Conservation (phyloP, 1,139 yeast species). For the Saccharomyces hybrid region DNA sequence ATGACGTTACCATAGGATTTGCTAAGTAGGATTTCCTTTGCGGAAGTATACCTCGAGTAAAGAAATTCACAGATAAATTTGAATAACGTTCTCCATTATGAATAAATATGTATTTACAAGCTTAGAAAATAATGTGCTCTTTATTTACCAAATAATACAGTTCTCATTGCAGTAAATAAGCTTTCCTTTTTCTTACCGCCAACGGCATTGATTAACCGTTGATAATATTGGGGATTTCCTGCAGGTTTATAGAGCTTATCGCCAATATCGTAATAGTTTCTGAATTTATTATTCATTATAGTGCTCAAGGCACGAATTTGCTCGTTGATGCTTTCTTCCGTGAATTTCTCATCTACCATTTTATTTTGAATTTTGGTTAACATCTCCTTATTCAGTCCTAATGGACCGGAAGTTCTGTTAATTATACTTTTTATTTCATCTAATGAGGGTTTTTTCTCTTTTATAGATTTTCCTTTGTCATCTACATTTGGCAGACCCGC, state of each 20-base stretch:
- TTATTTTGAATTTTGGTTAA: slow-evolving; percentile 36
- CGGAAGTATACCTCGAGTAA: background rate
- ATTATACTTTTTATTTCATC: slow-evolving; percentile 32
- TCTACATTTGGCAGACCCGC: slow-evolving; percentile 34
- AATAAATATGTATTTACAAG: slow-evolving; percentile 4
- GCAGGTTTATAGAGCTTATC: slow-evolving; percentile 66
- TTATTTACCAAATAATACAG: slow-evolving; percentile 62
- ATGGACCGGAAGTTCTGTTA: slow-evolving; percentile 30
- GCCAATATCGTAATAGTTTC: slow-evolving; percentile 54
- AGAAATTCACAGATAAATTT: background rate
- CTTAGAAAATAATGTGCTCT: background rate
- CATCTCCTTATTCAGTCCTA: slow-evolving; percentile 29
- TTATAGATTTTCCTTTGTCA: slow-evolving; percentile 21
- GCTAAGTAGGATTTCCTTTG: background rate
- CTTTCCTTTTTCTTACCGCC: slow-evolving; percentile 69
- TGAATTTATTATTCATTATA: slow-evolving; percentile 55
- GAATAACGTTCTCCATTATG: background rate
- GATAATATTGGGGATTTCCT: slow-evolving; percentile 77
- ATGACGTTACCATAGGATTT: slow-evolving; percentile 1
- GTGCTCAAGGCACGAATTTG: slow-evolving; percentile 55
- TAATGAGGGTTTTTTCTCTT: slow-evolving; percentile 29
- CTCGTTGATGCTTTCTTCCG: slow-evolving; percentile 48
- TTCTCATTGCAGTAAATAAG: slow-evolving; percentile 54
- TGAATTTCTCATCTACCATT: slow-evolving; percentile 22
- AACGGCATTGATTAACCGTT: slow-evolving; percentile 60